A percentile compares a stretch with the other conserved stretches of the same genome.
phyloP scores from a whole-genome alignment of 345 rosid genomes.

The Viola odorata region DNA sequence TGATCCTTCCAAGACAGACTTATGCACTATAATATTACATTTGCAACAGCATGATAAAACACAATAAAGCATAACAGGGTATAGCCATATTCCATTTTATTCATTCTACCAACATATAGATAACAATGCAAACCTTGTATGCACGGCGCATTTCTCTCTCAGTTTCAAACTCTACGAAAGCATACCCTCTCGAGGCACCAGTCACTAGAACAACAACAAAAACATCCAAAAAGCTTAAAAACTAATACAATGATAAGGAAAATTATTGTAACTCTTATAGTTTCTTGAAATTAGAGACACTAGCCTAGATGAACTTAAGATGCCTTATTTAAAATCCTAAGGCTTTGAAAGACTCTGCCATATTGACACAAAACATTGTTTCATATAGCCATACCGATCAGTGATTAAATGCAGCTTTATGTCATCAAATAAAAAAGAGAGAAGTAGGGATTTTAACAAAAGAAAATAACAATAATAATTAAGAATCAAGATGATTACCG shows the following conservation, averaged over 20 bases:
- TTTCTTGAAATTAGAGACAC: no score
- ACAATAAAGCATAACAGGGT: neutral
- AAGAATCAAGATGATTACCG: conserved; percentile 46
- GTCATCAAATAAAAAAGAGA: no score
- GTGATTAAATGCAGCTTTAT: no score
- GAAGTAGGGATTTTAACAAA: neutral
- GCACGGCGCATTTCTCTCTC: conserved; percentile 86
- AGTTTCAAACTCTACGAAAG: conserved; percentile 76
- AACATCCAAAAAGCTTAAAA: neutral
- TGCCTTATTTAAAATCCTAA: no score
- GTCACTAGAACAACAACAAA: conserved; percentile 47
- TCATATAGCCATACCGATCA: no score
- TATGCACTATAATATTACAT: neutral
- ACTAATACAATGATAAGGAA: no score
- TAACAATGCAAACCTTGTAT: conserved; percentile 53
- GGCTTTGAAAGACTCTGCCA: neutral
- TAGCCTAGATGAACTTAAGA: no score
- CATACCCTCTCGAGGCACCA: conserved; percentile 87
- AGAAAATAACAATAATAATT: no score
- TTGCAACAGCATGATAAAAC: neutral
- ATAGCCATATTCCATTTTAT: no score
- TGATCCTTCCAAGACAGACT: neutral
- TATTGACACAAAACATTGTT: neutral
- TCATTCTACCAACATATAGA: no score
- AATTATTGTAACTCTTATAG: no score